These are phyloP conservation scores for Fusarium illudens DNA, from an alignment of 2,329 filamentous ascomycete species.

Conservation along the genomic window DNA sequence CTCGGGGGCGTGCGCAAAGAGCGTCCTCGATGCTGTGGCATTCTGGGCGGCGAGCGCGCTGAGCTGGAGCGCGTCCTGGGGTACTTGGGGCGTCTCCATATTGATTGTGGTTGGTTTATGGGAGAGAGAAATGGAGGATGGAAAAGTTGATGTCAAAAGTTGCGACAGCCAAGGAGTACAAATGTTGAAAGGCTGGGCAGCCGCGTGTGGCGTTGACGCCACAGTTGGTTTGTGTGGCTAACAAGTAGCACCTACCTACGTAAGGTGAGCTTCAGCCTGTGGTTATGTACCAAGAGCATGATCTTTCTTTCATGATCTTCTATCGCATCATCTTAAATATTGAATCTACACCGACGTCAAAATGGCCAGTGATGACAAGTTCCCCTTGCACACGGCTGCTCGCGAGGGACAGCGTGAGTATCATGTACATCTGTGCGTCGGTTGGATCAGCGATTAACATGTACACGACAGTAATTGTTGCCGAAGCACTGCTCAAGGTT, in stretches of 20 bases:
- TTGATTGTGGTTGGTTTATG: conserved; percentile 10
- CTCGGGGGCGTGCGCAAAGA: conserved; percentile 44
- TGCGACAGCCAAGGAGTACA: conserved; percentile 26
- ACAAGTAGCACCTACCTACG: conserved; percentile 7
- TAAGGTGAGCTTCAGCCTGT: conserved; percentile 14
- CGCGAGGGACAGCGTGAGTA: conserved; percentile 81
- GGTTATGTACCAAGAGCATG: not conserved
- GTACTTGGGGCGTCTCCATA: conserved; percentile 48
- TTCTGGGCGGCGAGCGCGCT: conserved; percentile 48
- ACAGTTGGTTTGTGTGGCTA: conserved; percentile 21
- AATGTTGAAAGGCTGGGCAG: conserved; percentile 40
- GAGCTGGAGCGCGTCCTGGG: conserved; percentile 47
- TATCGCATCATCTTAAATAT: not conserved
- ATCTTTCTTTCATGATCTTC: not conserved
- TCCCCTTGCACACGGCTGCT: conserved; percentile 85
- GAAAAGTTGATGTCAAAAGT: conserved; percentile 34
- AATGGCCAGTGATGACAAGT: conserved; percentile 64
- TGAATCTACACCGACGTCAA: not conserved
- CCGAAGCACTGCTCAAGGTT: conserved; percentile 67
- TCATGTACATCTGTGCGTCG: not conserved
- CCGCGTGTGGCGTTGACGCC: conserved; percentile 45
- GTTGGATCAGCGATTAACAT: conserved; percentile 14
- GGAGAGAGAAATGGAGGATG: conserved; percentile 10
- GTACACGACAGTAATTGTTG: conserved; percentile 63
- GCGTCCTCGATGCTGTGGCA: conserved; percentile 44